Conservation (phyloP, 805 yeast species). For the Teunomyces funiuensis region DNA sequence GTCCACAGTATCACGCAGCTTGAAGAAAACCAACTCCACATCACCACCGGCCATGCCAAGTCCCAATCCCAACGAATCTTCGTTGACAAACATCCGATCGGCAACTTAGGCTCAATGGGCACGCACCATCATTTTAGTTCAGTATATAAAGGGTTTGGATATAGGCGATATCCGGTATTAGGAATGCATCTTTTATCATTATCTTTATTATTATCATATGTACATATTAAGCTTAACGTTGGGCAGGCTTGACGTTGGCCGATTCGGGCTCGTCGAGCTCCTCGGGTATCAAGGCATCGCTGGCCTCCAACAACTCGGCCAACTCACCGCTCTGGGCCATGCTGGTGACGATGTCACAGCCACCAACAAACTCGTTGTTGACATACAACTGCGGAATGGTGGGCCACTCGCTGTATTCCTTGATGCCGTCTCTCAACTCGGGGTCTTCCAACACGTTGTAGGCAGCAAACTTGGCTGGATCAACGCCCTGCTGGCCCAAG, state of each 20-base stretch:
- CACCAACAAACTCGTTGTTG: constrained; percentile 90
- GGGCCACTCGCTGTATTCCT: constrained; percentile 97
- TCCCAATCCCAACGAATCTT: constrained; percentile 1
- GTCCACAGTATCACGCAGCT: constrained; percentile 18
- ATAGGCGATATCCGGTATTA: not conserved
- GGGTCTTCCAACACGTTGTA: constrained; percentile 94
- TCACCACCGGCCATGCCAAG: constrained; percentile 2
- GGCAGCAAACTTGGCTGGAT: constrained; percentile 94
- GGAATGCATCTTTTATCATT: not conserved
- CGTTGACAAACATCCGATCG: constrained; percentile 5
- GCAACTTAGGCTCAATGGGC: not conserved
- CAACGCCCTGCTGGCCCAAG: constrained; percentile 95
- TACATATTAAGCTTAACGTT: constrained; percentile 4
- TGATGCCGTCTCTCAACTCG: constrained; percentile 91
- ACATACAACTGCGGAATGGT: constrained; percentile 96
- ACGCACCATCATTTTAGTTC: not conserved
- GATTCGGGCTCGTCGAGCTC: constrained; percentile 49
- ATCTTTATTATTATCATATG: not conserved
- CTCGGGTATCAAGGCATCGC: constrained; percentile 76
- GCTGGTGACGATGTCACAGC: constrained; percentile 90
- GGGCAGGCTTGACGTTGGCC: constrained; percentile 37
- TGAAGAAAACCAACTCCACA: constrained; percentile 9
- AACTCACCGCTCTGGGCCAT: constrained; percentile 94
- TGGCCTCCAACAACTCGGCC: constrained; percentile 76
- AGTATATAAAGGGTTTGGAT: not conserved